Conservation (phyloP, 768 basidiomycete species). For the Trametes elegans region DNA sequence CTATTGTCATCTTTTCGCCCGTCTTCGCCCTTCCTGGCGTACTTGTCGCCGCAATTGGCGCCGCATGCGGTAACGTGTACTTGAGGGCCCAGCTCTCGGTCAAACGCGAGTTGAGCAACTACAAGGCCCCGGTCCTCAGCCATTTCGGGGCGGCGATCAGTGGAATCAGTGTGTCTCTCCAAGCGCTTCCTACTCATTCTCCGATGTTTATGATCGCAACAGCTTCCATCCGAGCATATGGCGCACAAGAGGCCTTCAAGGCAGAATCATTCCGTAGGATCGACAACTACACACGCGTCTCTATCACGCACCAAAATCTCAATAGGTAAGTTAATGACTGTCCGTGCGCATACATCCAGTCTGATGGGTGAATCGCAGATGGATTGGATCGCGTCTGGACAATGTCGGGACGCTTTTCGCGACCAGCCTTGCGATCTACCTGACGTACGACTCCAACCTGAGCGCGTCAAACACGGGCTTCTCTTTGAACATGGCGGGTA, state of each 20-base stretch:
- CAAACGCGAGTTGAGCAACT: slow-evolving; percentile 53
- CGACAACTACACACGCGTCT: slow-evolving; percentile 48
- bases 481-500: slow-evolving; percentile 52
- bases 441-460: slow-evolving; percentile 42
- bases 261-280: slow-evolving; percentile 47
- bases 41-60: slow-evolving; percentile 36
- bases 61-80: slow-evolving; percentile 44
- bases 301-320: slow-evolving; percentile 47
- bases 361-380: slow-evolving; percentile 15
- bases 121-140: slow-evolving; percentile 45
- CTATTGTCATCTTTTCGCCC: slow-evolving; percentile 39
- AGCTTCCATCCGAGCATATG: slow-evolving; percentile 63
- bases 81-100: slow-evolving; percentile 55
- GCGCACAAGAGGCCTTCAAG: slow-evolving; percentile 49
- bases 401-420: slow-evolving; percentile 56
- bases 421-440: slow-evolving; percentile 51
- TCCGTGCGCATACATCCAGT: slow-evolving; percentile 3
- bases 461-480: slow-evolving; percentile 47
- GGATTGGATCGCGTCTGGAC: slow-evolving; percentile 52
- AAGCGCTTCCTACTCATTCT: too few species aligned
- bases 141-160: slow-evolving; percentile 51
- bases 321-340: slow-evolving; percentile 15
- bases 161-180: slow-evolving; percentile 38
- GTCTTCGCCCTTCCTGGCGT: slow-evolving; percentile 40
- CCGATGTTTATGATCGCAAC: neutral